Evolutionary conservation across 2,329 filamentous ascomycete species (phyloP).

Genomic region (Ceratocystis colombiana): DNA sequence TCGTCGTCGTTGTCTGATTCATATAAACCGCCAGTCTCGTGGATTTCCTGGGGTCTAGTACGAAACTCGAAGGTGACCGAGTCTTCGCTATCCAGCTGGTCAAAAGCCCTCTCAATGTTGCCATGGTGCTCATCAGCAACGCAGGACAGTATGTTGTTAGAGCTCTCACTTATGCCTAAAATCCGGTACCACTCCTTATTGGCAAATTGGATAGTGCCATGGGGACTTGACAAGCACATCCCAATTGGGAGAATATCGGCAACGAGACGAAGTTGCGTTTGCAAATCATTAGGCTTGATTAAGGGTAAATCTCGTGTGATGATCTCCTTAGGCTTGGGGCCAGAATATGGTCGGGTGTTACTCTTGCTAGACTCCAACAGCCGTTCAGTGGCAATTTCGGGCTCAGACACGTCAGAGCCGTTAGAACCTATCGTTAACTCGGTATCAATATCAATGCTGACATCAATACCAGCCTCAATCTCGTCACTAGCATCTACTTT

Average conservation of each 20-base stretch:
- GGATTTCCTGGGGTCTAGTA: slow-evolving; percentile 28
- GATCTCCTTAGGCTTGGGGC: neutral
- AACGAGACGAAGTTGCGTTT: slow-evolving; percentile 57
- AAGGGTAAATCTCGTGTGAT: neutral
- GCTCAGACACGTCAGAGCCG: neutral
- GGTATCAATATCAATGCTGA: neutral
- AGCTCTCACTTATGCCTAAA: slow-evolving; percentile 35
- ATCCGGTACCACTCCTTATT: slow-evolving; percentile 57
- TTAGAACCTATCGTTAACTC: neutral
- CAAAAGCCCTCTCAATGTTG: slow-evolving; percentile 31
- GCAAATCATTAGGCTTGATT: neutral
- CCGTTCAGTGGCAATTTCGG: neutral
- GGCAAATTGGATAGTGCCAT: slow-evolving; percentile 57
- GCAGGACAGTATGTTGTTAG: slow-evolving; percentile 35
- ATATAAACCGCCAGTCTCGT: neutral
- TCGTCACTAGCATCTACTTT: too few relatives aligned
- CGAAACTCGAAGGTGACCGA: slow-evolving; percentile 42
- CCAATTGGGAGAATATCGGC: slow-evolving; percentile 65
- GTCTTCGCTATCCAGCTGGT: slow-evolving; percentile 31
- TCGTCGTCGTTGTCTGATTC: slow-evolving; percentile 24
- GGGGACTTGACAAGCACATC: slow-evolving; percentile 58
- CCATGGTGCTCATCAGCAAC: slow-evolving; percentile 40
- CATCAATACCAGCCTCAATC: neutral
- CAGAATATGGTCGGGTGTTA: neutral
- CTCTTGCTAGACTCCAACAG: neutral